Evolutionary conservation across 352 stramenopile species (phyloP).

Genomic region (Phytophthora pisi): DNA sequence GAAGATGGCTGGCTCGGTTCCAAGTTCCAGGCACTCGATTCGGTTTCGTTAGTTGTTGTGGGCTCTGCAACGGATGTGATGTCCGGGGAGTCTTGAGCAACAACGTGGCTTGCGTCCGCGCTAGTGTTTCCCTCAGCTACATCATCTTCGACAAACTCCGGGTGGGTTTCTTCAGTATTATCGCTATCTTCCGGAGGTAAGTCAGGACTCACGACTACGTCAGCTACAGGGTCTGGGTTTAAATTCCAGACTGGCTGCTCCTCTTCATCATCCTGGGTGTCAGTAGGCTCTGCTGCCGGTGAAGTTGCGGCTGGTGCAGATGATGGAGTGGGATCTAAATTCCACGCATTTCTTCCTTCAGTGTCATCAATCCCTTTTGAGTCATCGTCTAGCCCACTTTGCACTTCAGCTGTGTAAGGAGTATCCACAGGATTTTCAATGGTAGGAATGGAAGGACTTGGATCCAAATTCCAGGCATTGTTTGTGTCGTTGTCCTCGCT

Average conservation of each 20-base stretch:
- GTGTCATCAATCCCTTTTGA: slow-evolving; percentile 1
- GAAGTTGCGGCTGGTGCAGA: background rate
- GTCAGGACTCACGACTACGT: background rate
- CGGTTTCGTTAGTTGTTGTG: background rate
- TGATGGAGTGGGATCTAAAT: slow-evolving; percentile 13
- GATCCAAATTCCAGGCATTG: slow-evolving; percentile 31
- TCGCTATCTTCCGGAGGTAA: background rate
- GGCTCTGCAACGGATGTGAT: background rate
- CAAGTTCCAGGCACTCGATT: slow-evolving; percentile 15
- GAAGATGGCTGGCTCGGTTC: background rate
- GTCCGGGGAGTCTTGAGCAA: background rate
- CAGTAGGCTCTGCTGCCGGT: background rate
- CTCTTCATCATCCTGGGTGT: background rate
- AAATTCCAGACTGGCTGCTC: slow-evolving; percentile 22
- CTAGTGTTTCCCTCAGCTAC: background rate
- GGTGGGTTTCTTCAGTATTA: background rate
- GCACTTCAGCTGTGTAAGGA: background rate
- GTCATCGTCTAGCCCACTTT: slow-evolving; percentile 4
- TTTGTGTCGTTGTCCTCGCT: slow-evolving; percentile 2
- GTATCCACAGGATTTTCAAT: background rate
- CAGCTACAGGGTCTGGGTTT: slow-evolving; percentile 8
- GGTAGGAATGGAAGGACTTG: background rate
- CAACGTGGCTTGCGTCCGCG: background rate
- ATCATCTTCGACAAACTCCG: background rate
- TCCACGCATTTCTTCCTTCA: slow-evolving; percentile 11